A percentile compares a stretch with the other conserved stretches of the same genome.
These are phyloP conservation scores for Calonectria honghensis DNA, from an alignment of 2,329 filamentous ascomycete species.

Conservation along the genomic window DNA sequence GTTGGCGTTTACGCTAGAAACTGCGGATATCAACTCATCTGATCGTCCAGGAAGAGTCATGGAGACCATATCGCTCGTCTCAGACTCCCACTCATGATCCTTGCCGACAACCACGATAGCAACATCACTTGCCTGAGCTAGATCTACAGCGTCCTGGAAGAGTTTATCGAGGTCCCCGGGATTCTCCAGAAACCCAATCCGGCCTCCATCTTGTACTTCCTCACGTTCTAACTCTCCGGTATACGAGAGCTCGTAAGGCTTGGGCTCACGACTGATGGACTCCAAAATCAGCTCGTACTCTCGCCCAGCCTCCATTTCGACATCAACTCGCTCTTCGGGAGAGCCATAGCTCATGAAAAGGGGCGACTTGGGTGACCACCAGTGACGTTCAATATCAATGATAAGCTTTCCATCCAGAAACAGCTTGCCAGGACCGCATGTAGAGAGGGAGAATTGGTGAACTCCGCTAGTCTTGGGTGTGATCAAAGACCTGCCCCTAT, in stretches of 20 bases:
- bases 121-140: constrained; percentile 36
- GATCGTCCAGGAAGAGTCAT: constrained; percentile 41
- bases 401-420: constrained; percentile 39
- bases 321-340: constrained; percentile 32
- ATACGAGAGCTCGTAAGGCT: constrained; percentile 42
- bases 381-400: constrained; percentile 42
- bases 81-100: constrained; percentile 46
- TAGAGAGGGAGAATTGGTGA: constrained; percentile 41
- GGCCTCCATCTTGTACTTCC: constrained; percentile 45
- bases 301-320: constrained; percentile 41
- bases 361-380: constrained; percentile 46
- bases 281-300: constrained; percentile 40
- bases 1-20: constrained; percentile 27
- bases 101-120: constrained; percentile 41
- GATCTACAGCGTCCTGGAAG: constrained; percentile 39
- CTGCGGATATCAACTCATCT: constrained; percentile 36
- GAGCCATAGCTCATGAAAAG: constrained; percentile 48
- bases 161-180: constrained; percentile 37
- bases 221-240: constrained; percentile 42
- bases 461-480: constrained; percentile 39
- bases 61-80: constrained; percentile 41
- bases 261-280: constrained; percentile 42
- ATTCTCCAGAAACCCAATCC: constrained; percentile 44
- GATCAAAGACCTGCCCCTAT: constrained; percentile 34
- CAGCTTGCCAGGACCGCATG: constrained; percentile 40